phyloP scores from a whole-genome alignment of 192 early-diverging fungal species.

The Coemansia asiatica region DNA sequence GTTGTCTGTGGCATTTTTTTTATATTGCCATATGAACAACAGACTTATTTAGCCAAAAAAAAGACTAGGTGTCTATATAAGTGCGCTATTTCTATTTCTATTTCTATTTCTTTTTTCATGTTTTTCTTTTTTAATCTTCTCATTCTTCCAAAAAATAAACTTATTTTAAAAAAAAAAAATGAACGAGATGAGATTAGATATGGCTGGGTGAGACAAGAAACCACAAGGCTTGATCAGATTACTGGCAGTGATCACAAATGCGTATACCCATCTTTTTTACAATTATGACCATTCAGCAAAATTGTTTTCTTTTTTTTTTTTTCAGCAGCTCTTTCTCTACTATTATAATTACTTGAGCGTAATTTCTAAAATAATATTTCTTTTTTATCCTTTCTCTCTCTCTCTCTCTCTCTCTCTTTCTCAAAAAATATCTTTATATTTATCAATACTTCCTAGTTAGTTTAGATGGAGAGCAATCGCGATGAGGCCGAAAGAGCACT shows the following conservation, averaged over 20 bases:
- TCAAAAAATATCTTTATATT: conserved; percentile 11
- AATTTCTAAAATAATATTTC: too few species aligned
- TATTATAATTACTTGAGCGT: too few species aligned
- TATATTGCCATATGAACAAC: too few species aligned
- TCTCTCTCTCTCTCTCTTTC: neutral
- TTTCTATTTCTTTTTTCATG: conserved; percentile 6
- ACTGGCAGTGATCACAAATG: too few species aligned
- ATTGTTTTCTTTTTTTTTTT: too few species aligned
- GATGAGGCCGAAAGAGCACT: conserved; percentile 84
- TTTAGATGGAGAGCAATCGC: conserved; percentile 76
- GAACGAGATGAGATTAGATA: too few species aligned
- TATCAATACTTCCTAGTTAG: neutral
- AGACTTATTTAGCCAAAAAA: neutral
- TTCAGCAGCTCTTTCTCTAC: too few species aligned
- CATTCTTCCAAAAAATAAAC: neutral
- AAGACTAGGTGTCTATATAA: conserved; percentile 2
- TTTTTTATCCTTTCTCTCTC: too few species aligned
- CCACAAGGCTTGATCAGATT: too few species aligned
- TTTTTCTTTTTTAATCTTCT: conserved; percentile 7
- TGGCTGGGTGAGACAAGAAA: neutral
- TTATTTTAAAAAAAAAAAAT: neutral
- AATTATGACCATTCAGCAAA: too few species aligned
- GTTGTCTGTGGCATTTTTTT: neutral
- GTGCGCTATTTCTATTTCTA: neutral
- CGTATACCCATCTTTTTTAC: too few species aligned